phyloP scores from a whole-genome alignment of 78 protist species.

The Protostelium mycophagum region DNA sequence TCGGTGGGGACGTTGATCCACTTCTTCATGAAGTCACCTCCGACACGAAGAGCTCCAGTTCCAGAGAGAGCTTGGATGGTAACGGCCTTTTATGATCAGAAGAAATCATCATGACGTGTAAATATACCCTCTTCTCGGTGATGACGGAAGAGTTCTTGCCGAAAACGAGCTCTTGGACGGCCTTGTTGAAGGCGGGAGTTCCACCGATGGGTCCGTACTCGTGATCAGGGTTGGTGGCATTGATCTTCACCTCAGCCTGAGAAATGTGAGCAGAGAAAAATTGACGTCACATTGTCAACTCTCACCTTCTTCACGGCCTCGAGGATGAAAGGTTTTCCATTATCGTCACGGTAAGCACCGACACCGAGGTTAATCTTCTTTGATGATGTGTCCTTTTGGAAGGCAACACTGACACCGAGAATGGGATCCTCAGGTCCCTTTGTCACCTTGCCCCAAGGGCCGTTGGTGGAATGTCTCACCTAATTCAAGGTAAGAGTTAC shows the following conservation, averaged over 20 bases:
- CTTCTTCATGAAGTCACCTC: conserved; percentile 64
- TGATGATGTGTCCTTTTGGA: conserved; percentile 51
- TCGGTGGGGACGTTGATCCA: conserved; percentile 21
- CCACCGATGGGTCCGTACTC: conserved; percentile 89
- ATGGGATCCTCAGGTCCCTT: conserved; percentile 80
- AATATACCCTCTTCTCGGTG: not conserved
- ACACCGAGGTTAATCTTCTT: conserved; percentile 77
- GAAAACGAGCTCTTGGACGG: conserved; percentile 7
- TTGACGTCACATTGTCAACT: not conserved
- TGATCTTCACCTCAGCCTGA: conserved; percentile 57
- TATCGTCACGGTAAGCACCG: conserved; percentile 82
- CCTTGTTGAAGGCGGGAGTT: conserved; percentile 36
- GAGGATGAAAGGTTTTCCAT: conserved; percentile 63
- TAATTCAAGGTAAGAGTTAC: too few relatives aligned
- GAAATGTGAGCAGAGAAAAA: not conserved
- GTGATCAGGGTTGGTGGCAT: conserved; percentile 48
- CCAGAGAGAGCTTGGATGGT: conserved; percentile 94
- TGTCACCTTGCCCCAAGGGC: conserved; percentile 36
- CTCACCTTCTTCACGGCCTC: conserved; percentile 49
- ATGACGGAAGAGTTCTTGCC: not conserved
- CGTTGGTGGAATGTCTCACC: too few relatives aligned
- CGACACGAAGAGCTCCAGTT: conserved; percentile 94
- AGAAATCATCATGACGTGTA: too few relatives aligned
- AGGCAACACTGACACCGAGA: conserved; percentile 70
- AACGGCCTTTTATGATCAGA: conserved; percentile 18